phyloP scores from a whole-genome alignment of 2,329 filamentous ascomycete genomes.

The Juglanconis oblonga region DNA sequence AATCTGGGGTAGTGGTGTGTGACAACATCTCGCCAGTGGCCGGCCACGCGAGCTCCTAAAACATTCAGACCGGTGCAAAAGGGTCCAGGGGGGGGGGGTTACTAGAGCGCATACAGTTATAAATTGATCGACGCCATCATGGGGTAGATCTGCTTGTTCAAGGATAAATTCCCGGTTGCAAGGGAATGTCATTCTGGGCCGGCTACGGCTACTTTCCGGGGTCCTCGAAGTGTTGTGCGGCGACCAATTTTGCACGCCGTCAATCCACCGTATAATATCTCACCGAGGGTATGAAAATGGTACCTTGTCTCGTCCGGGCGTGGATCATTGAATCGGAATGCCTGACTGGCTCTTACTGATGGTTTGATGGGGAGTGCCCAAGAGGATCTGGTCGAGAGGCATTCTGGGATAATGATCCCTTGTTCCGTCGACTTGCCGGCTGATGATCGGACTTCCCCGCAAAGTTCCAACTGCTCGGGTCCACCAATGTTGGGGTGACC shows the following conservation, averaged over 20 bases:
- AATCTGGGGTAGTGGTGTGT: neutral
- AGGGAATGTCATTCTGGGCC: neutral
- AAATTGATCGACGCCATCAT: neutral
- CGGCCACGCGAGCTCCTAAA: neutral
- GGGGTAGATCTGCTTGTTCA: neutral
- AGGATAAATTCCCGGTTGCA: constrained; percentile 3
- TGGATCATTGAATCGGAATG: too few species aligned
- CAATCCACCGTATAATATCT: too few species aligned
- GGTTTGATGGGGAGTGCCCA: too few species aligned
- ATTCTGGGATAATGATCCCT: neutral
- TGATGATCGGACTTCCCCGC: neutral
- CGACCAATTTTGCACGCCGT: too few species aligned
- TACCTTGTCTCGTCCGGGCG: neutral
- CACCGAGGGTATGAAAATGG: too few species aligned
- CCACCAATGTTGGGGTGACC: neutral
- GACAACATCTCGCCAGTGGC: neutral
- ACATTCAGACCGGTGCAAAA: neutral
- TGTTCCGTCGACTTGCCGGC: neutral
- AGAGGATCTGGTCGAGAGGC: too few species aligned
- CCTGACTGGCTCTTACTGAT: too few species aligned
- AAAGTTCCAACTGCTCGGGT: neutral
- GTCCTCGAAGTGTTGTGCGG: neutral
- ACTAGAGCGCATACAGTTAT: neutral
- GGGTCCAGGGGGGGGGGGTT: neutral
- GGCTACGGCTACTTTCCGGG: neutral